These are phyloP conservation scores for Hymenoscyphus infarciens DNA, from an alignment of 2,329 filamentous ascomycete genomes.

Conservation along the genomic window DNA sequence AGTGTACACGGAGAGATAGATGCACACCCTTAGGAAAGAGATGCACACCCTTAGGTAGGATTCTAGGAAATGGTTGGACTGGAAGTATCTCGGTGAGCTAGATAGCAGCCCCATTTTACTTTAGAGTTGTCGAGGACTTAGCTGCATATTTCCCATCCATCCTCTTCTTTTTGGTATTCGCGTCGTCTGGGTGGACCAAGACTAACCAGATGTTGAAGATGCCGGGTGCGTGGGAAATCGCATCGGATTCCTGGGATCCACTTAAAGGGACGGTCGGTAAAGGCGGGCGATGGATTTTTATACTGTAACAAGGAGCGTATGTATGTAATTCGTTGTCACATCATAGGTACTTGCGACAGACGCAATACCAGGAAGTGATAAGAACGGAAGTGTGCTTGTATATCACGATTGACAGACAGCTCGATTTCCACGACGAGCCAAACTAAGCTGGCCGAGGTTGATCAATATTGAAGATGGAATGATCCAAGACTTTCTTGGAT, in stretches of 20 bases:
- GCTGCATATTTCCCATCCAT: slow-evolving; percentile 5
- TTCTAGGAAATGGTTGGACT: background rate
- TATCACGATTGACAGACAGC: too few relatives aligned
- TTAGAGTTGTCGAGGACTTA: background rate
- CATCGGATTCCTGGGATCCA: background rate
- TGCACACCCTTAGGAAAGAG: too few relatives aligned
- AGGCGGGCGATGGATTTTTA: too few relatives aligned
- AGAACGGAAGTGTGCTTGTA: background rate
- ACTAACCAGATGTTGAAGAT: background rate
- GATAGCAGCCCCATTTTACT: background rate
- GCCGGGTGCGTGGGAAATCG: background rate
- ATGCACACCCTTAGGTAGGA: background rate
- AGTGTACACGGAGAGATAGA: too few relatives aligned
- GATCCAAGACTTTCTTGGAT: background rate
- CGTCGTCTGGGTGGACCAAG: background rate
- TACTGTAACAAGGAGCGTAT: too few relatives aligned
- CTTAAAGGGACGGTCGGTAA: background rate
- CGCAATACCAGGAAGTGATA: too few relatives aligned
- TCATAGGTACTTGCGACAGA: too few relatives aligned
- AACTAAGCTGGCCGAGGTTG: too few relatives aligned
- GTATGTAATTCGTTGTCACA: too few relatives aligned
- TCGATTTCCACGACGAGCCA: too few relatives aligned
- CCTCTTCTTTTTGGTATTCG: background rate
- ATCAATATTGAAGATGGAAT: background rate
- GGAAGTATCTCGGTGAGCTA: background rate